A percentile compares a stretch with the other conserved stretches of the same genome.
Conservation (phyloP, 169 alveolate species). For the Eimeria maxima region DNA sequence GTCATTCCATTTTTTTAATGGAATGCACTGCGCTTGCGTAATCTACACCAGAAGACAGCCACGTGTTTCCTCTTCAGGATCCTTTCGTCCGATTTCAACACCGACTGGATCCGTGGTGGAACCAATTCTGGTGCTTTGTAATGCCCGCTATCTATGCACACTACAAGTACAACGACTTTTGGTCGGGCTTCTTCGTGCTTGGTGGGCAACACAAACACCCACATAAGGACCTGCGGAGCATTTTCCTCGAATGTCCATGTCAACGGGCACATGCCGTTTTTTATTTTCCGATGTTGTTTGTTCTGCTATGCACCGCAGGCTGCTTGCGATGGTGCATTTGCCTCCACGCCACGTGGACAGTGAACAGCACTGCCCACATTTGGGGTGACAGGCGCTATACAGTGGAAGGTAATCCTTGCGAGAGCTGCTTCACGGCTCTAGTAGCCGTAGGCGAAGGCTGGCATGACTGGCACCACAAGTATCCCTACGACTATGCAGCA, state of each 20-base stretch:
- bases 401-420: slow-evolving; percentile 81
- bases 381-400: slow-evolving; percentile 90
- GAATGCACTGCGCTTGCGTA: neutral
- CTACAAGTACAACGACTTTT: slow-evolving; percentile 87
- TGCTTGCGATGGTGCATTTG: slow-evolving; percentile 88
- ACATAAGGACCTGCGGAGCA: neutral
- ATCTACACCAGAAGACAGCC: neutral
- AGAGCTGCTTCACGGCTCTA: slow-evolving; percentile 87
- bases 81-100: slow-evolving; percentile 82
- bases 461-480: slow-evolving; percentile 94
- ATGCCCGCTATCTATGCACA: slow-evolving; percentile 89
- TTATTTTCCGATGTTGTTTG: neutral
- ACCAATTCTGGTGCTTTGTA: slow-evolving; percentile 89
- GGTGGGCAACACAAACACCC: slow-evolving; percentile 12
- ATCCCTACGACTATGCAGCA: slow-evolving; percentile 92
- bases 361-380: slow-evolving; percentile 91
- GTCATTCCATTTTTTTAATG: neutral
- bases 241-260: neutral
- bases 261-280: neutral
- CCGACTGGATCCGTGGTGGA: slow-evolving; percentile 89
- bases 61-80: slow-evolving; percentile 57
- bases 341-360: slow-evolving; percentile 92
- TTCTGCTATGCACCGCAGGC: slow-evolving; percentile 82
- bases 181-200: slow-evolving; percentile 89
- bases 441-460: slow-evolving; percentile 94